These are phyloP conservation scores for Syncephalastrum racemosum DNA, from an alignment of 371 early-diverging fungal genomes.

Conservation along the genomic window DNA sequence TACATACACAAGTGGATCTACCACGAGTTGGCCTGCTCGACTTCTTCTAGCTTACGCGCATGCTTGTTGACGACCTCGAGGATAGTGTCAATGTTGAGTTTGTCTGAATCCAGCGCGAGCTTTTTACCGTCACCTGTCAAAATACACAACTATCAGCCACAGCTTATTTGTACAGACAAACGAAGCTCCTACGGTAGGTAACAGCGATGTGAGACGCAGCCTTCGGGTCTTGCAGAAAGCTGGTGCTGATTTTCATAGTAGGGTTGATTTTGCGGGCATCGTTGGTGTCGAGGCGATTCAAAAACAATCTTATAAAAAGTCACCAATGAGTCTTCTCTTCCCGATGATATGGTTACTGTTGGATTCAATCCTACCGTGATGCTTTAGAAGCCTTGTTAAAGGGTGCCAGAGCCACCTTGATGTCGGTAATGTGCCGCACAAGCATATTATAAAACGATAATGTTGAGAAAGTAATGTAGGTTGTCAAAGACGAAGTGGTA, in stretches of 20 bases:
- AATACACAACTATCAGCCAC: not conserved
- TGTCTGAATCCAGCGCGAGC: conserved; percentile 48
- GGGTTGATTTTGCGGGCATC: conserved; percentile 54
- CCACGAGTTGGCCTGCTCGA: conserved; percentile 57
- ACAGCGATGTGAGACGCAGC: conserved; percentile 51
- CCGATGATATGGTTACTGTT: not conserved
- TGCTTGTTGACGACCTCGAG: conserved; percentile 57
- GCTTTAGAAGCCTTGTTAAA: conserved; percentile 46
- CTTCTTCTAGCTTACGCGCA: conserved; percentile 61
- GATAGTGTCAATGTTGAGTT: conserved; percentile 54
- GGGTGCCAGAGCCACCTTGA: conserved; percentile 50
- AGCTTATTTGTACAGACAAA: not conserved
- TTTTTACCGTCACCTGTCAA: conserved; percentile 57
- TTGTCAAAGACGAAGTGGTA: too few species aligned
- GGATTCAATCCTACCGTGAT: conserved; percentile 34
- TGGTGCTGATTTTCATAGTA: conserved; percentile 51
- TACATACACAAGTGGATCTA: conserved; percentile 13
- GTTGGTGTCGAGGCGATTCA: conserved; percentile 57
- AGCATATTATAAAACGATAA: conserved; percentile 22
- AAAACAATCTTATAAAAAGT: conserved; percentile 50
- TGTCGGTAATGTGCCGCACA: conserved; percentile 45
- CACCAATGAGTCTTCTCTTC: not conserved
- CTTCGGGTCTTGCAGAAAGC: conserved; percentile 46
- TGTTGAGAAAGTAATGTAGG: too few species aligned
- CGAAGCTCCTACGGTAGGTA: conserved; percentile 49